Conservation (phyloP, 2,329 filamentous ascomycete genomes). For the Aaosphaeria pasadenensis region DNA sequence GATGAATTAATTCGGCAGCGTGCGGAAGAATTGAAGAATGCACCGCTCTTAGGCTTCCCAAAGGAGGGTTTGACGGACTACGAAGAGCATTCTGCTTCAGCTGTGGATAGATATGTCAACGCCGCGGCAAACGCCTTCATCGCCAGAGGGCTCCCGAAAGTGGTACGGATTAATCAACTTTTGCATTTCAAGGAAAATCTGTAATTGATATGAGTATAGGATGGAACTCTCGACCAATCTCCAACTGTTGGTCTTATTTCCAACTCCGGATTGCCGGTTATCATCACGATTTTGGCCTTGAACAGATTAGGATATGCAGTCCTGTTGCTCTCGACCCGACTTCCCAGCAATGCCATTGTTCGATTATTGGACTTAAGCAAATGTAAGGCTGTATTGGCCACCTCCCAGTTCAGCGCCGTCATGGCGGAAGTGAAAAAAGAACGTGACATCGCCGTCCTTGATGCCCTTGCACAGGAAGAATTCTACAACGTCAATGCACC, state of each 20-base stretch:
- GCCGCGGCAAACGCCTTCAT: slow-evolving; percentile 18
- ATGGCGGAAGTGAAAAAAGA: slow-evolving; percentile 27
- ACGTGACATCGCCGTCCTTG: slow-evolving; percentile 14
- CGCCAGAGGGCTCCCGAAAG: slow-evolving; percentile 11
- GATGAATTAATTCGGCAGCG: slow-evolving; percentile 23
- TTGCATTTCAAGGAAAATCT: neutral
- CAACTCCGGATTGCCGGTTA: slow-evolving; percentile 54
- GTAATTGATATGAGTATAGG: neutral
- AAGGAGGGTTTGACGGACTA: slow-evolving; percentile 18
- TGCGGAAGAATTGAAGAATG: slow-evolving; percentile 13
- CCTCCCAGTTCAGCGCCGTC: slow-evolving; percentile 13
- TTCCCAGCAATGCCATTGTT: slow-evolving; percentile 51
- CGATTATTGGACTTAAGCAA: slow-evolving; percentile 31
- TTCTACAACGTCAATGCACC: slow-evolving; percentile 1
- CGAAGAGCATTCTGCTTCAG: slow-evolving; percentile 22
- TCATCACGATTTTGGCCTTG: slow-evolving; percentile 54
- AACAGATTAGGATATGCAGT: slow-evolving; percentile 55
- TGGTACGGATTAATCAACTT: neutral
- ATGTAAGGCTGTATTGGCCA: slow-evolving; percentile 13
- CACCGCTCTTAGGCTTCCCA: slow-evolving; percentile 20
- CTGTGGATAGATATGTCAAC: slow-evolving; percentile 22
- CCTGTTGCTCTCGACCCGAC: slow-evolving; percentile 54
- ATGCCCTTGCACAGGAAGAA: slow-evolving; percentile 14
- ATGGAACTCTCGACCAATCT: slow-evolving; percentile 8
- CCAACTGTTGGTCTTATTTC: slow-evolving; percentile 49